Base-by-base conservation (phyloP, 2,329 filamentous ascomycete species). In the Hymenoscyphus scutula region DNA sequence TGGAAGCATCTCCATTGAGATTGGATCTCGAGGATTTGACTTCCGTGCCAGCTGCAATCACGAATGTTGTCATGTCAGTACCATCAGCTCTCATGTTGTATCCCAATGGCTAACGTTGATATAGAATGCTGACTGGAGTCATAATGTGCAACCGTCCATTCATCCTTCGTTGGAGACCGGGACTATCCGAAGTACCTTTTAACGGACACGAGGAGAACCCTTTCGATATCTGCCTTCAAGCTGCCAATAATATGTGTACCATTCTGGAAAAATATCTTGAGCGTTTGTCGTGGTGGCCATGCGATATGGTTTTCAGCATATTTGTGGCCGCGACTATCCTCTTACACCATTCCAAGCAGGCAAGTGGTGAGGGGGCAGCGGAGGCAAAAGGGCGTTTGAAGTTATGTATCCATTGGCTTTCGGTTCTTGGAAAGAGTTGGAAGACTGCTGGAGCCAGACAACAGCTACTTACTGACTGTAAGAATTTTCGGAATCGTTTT, bases 341-440 rank as follows among this genome's bases (percentile, higher is more conserved):
- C 3, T 45, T 73, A 6, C 67, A 72, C 56, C 65, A 72, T 19
- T 65, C 63, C 2, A 71, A 70, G 29, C 58, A 66, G 48, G 32
- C 58, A 0, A 61, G 64, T 10, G 62, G 55, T 5, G 60, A 60
- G 17, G 63, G 59, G 6, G 56, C 58, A 15, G 53, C 53, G 8
- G 69, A 71, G 34, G 68, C 58, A 7, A 61, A 63, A n/a, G 61
- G 64, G 25, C 64, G 68, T 4, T 61, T 73, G 19, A 67, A 68
- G 34, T 64, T 71, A 5, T 73, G 72, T 51, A 69, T 73, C 23
- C 67, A 68, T 53, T 73, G 72, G 72, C 66, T 73, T n/a, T 71
- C 69, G 13, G 61, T 69, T 17, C 63, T 73, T 10, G 70, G 69
- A 2, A 72, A 67, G 55, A 70, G 65, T 25, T 73, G 72, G 72